Base-by-base conservation (phyloP, 352 stramenopile genomes). In the Globisporangium yorkense region DNA sequence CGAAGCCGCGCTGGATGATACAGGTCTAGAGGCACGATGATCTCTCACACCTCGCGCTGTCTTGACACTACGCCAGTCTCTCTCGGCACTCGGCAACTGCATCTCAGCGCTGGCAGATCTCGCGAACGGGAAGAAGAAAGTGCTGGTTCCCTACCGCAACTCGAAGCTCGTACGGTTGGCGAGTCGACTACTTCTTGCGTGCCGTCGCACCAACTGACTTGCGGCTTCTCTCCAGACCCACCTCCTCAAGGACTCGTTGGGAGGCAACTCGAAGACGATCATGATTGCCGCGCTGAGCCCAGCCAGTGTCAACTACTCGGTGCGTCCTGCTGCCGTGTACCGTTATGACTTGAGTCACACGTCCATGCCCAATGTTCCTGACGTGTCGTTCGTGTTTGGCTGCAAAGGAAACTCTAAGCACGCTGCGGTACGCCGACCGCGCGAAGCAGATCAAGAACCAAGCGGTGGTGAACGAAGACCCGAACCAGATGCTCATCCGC, bases 371-470 rank as follows among this genome's bases (percentile, higher is more conserved):
- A 18, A 21, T n/a, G 8, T 18, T 33, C 43, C 29, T 45, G 10
- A 8, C 15, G 6, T 62, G 47, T 7, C 4, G 47, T 3, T 55
- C 55, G 5, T 54, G 1, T 59, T 7, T 9, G 59, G 35, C 35
- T 20, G 43, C 48, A 12, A 56, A 97, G 72, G 90, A 97, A 80
- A 97, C 89, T 5, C 62, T 97, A 12, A 88, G 84, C 35, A 97
- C 90, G 37, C 59, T 97, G 15, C 75, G 89, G n/a, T 97, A 97
- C 59, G 90, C 89, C 0, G 86, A 96, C 59, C 72, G 89, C 46
- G 90, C 89, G 0, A 97, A 97, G 65, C 84, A 96, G 59, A 97
- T 97, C 62, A 96, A 96, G 59, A 97, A 97, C 67, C 88, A 97
- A 56, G 89, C 88, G 2, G 70, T 96, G 15, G 86, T 97, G 39